Conservation (phyloP, 2,329 filamentous ascomycete genomes). For the Aspergillus tubingensis region DNA sequence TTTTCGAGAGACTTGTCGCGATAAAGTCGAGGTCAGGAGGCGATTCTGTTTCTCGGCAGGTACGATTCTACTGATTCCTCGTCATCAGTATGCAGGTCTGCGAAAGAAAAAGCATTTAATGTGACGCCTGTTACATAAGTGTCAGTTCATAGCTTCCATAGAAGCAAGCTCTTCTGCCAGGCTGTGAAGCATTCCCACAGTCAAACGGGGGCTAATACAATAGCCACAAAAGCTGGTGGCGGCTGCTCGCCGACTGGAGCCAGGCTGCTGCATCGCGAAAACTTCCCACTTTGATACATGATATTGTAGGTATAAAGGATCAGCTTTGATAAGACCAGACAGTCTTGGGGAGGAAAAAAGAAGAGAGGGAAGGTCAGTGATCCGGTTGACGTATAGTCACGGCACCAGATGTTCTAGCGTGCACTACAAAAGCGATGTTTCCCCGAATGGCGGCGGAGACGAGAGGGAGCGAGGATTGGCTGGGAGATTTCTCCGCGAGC, state of each 20-base stretch:
- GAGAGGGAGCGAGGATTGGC: constrained; percentile 16
- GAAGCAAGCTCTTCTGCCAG: background rate
- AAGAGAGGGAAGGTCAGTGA: background rate
- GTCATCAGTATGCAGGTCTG: background rate
- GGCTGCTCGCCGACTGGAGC: background rate
- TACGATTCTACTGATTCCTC: background rate
- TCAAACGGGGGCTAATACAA: background rate
- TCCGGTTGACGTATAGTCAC: background rate
- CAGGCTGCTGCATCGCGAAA: background rate
- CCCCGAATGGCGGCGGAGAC: constrained; percentile 15
- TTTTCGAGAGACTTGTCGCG: background rate
- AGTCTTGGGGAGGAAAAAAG: background rate
- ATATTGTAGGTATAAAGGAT: no score
- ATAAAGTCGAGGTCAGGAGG: background rate
- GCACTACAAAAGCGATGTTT: constrained; percentile 2
- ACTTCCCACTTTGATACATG: background rate
- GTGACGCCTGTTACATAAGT: background rate
- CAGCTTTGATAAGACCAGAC: background rate
- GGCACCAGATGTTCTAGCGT: background rate
- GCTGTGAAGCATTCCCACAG: background rate
- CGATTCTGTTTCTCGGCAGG: background rate
- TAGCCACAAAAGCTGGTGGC: background rate
- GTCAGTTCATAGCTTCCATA: background rate
- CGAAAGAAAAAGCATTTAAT: no score
- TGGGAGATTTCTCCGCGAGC: constrained; percentile 16